These are phyloP conservation scores for Skeletonema menzelii DNA, from an alignment of 108 stramenopile genomes.

Conservation along the genomic window DNA sequence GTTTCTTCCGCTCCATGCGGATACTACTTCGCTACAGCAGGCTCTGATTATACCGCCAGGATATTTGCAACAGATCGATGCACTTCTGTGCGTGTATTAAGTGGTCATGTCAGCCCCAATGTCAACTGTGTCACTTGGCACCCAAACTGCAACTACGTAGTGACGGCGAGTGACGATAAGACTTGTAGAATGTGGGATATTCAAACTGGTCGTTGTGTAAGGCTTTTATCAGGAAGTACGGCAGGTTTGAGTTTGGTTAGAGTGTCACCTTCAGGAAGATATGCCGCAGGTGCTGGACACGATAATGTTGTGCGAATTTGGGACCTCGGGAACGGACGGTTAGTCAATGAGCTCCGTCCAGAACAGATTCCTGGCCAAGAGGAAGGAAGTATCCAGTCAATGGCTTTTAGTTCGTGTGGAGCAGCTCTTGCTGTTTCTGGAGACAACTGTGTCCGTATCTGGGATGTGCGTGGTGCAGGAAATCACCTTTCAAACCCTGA, in stretches of 20 bases:
- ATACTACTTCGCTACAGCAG: conserved; percentile 96
- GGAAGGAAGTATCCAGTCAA: conserved; percentile 54
- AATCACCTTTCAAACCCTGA: conserved; percentile 45
- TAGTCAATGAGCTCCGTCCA: conserved; percentile 75
- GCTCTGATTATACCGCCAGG: conserved; percentile 88
- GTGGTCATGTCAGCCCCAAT: conserved; percentile 88
- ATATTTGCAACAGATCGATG: conserved; percentile 94
- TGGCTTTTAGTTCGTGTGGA: conserved; percentile 80
- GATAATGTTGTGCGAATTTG: conserved; percentile 73
- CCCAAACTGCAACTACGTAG: conserved; percentile 94
- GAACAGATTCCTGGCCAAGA: conserved; percentile 14
- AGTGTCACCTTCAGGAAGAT: conserved; percentile 74
- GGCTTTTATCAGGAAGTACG: conserved; percentile 83
- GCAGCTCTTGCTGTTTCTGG: conserved; percentile 80
- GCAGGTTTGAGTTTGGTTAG: conserved; percentile 68
- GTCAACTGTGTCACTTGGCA: conserved; percentile 92
- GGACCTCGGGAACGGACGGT: conserved; percentile 83
- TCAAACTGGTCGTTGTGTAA: conserved; percentile 88
- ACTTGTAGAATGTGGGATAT: conserved; percentile 96
- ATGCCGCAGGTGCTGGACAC: conserved; percentile 75
- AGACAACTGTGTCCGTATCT: conserved; percentile 79
- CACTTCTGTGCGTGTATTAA: conserved; percentile 87
- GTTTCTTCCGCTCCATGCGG: conserved; percentile 86
- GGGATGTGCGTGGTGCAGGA: conserved; percentile 72
- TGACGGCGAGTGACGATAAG: conserved; percentile 91